Base-by-base conservation (phyloP, 441 rosid genomes). In the Hura crepitans region DNA sequence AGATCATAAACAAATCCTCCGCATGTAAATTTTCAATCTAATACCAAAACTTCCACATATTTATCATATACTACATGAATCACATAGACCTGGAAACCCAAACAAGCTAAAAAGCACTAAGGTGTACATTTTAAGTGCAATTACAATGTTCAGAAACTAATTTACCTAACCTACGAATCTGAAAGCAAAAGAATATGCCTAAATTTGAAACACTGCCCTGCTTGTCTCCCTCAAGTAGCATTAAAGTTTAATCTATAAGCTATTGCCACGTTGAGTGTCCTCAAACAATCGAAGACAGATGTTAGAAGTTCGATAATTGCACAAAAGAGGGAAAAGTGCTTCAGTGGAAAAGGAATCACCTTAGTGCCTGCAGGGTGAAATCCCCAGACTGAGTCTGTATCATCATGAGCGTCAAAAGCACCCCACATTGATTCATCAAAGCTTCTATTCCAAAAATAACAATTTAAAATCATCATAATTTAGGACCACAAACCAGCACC, bases 351-450 rank as follows among this genome's bases (percentile, higher is more conserved):
- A 45, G 25, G 63, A 61, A 83, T 83, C 61, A 90, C 99, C 97
- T 89, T 88, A 80, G 83, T 72, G 73, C 83, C 78, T 43, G 78
- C 60, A 67, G 83, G 84, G 77, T 84, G 83, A 73, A 94, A 86
- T 39, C 97, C 97, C 99, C 99, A 95, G 20, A 92, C 88, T 15
- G 96, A 90, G 78, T 90, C 99, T 46, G 81, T 80, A 76, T 95
- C 97, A 80, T 95, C 97, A 62, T 85, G 82, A 75, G 89, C 79
- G 83, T 90, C 99, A 73, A 95, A 90, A 28, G 94, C 93, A 73
- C 99, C 97, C 99, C 97, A 95, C 47, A 80, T 84, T 46, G 97
- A 89, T 64, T 89, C 97, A 79, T 92, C 99, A 69, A 89, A 95
- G 75, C 89, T 86, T 75, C 93, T 87, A 72, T 70, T 64, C 37